Base-by-base conservation (phyloP, 1,284 basidiomycete genomes). In the Ceratobasidium sp. region DNA sequence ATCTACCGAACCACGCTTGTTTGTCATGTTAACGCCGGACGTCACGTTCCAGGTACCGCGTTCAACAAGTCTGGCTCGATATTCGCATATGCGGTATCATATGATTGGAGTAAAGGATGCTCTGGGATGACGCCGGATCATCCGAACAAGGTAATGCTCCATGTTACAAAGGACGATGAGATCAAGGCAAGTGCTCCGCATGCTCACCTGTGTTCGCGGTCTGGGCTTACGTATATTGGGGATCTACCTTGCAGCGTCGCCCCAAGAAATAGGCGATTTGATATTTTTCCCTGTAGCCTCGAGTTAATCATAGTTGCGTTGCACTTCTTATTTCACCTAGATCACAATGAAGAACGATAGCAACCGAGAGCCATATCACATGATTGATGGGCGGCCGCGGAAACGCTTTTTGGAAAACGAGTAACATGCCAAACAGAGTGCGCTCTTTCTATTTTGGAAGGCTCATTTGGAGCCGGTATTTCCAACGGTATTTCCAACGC, bases 41-140 rank as follows among this genome's bases (percentile, higher is more conserved):
- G 20, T 18, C 35, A 62, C 30, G 1, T 66, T 16, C 30, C 23
- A 77, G 89, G 92, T 8, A 91, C 92, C 2, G 88, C 91, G 1
- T 97, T 97, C 89, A 97, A 94, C 86, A 91, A 92, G 79, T 93
- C 90, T 46, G 94, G 95, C 38, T 91, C 88, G 18, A 27, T 69
- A 20, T 69, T 69, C 38, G 67, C 67, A 3, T 69, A 69, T 23
- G 67, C 67, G 2, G 84, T 96, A 27, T 94, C 94, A 3, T 96
- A 96, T 82, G 95, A 97, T 83, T 96, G 95, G 95, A 93, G 85
- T 87, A 81, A 97, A 92, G 96, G 96, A 3, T 94, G 96, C 84
- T 90, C 90, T 12, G 95, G 95, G 23, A 96, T 94, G 88, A 92
- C 93, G 4, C 91, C 94, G 5, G 90, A 90, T 18, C 91, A 92